phyloP scores from a whole-genome alignment of 2,329 filamentous ascomycete species.

The Chrysoporthe austroafricana region DNA sequence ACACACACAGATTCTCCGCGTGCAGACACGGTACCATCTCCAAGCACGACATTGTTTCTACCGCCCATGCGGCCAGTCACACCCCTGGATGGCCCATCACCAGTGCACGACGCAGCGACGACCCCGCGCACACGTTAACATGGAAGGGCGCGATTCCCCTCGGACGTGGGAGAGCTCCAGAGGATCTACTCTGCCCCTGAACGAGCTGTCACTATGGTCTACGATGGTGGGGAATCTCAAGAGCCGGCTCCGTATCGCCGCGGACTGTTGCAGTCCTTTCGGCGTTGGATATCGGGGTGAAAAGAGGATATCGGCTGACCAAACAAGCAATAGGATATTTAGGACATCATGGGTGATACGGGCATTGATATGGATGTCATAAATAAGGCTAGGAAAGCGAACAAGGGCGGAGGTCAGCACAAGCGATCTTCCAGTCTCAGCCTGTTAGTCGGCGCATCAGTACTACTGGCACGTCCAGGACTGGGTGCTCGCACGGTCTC shows the following conservation, averaged over 20 bases:
- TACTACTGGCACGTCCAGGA: conserved; percentile 26
- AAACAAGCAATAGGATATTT: conserved; percentile 22
- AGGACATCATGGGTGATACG: conserved; percentile 26
- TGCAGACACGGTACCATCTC: background rate
- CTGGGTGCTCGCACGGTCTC: conserved; percentile 20
- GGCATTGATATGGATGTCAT: conserved; percentile 27
- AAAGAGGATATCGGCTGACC: conserved; percentile 22
- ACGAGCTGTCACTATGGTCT: background rate
- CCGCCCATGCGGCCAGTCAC: background rate
- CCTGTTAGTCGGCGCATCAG: conserved; percentile 11
- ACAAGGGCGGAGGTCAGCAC: conserved; percentile 15
- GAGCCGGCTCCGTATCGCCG: conserved; percentile 20
- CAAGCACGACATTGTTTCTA: background rate
- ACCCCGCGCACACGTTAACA: background rate
- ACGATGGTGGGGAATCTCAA: conserved; percentile 17
- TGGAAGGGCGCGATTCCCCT: conserved; percentile 4
- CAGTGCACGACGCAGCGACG: background rate
- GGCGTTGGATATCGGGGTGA: conserved; percentile 18
- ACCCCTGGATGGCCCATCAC: background rate
- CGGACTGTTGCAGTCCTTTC: conserved; percentile 24
- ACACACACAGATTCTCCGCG: background rate
- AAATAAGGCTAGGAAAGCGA: conserved; percentile 2
- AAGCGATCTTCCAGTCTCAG: conserved; percentile 17
- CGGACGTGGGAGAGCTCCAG: conserved; percentile 1
- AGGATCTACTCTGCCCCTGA: background rate